Conservation (phyloP, 441 rosid genomes). For the Gossypium davidsonii region DNA sequence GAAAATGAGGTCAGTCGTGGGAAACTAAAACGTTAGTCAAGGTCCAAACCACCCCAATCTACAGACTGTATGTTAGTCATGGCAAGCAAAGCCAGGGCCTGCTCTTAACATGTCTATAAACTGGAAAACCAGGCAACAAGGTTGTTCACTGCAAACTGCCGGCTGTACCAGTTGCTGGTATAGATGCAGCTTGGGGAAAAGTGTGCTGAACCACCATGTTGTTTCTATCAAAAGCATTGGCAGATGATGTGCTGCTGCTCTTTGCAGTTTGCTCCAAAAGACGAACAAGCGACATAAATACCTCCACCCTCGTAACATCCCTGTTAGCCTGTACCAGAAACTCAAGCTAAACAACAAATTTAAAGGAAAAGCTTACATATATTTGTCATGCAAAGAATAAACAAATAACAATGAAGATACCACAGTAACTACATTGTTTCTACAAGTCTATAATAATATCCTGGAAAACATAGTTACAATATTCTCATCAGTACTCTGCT, state of each 20-base stretch:
- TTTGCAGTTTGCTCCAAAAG: constrained; percentile 72
- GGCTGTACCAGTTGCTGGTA: constrained; percentile 55
- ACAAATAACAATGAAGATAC: background rate
- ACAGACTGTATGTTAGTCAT: constrained; percentile 48
- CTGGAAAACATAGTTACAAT: background rate
- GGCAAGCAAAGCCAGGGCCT: constrained; percentile 32
- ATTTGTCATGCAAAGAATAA: background rate
- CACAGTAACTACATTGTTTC: no score
- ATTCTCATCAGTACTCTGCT: background rate
- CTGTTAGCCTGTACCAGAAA: constrained; percentile 58
- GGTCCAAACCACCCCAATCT: constrained; percentile 21
- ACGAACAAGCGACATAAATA: constrained; percentile 77
- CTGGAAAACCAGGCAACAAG: constrained; percentile 13
- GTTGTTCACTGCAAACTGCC: constrained; percentile 36
- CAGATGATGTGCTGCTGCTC: constrained; percentile 29
- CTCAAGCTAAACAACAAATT: background rate
- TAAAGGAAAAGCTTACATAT: background rate
- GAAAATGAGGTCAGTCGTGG: constrained; percentile 9
- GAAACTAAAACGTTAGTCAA: constrained; percentile 24
- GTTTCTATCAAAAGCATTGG: constrained; percentile 43
- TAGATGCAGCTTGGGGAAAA: constrained; percentile 37
- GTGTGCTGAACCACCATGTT: constrained; percentile 40
- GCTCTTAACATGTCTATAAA: constrained; percentile 50
- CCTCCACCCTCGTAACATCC: constrained; percentile 86
- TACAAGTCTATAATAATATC: no score